Percentiles rank a stretch among this genome's conserved stretches.
phyloP scores from a whole-genome alignment of 2,329 filamentous ascomycete genomes.

The Trichoderma sp. region DNA sequence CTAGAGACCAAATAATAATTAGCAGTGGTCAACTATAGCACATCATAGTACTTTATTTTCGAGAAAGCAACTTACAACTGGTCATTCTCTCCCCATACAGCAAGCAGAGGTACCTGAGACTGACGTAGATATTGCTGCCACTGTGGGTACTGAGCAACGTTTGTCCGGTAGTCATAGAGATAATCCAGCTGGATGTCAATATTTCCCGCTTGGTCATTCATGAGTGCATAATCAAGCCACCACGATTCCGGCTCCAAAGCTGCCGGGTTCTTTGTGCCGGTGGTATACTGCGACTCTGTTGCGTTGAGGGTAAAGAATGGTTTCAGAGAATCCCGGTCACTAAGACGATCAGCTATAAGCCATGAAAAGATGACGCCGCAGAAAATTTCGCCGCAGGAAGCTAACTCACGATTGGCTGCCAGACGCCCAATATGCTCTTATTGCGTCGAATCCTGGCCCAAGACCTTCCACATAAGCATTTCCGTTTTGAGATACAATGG shows the following conservation, averaged over 20 bases:
- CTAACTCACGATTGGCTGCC: slow-evolving; percentile 33
- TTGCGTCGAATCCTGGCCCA: slow-evolving; percentile 53
- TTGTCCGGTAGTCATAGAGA: slow-evolving; percentile 61
- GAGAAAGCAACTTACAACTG: slow-evolving; percentile 23
- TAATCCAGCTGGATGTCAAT: slow-evolving; percentile 59
- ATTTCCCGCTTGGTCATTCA: slow-evolving; percentile 48
- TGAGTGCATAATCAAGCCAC: slow-evolving; percentile 55
- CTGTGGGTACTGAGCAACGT: slow-evolving; percentile 55
- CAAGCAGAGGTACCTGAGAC: slow-evolving; percentile 56
- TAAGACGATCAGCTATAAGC: neutral
- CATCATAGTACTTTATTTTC: neutral
- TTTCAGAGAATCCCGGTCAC: slow-evolving; percentile 44
- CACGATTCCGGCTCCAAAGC: slow-evolving; percentile 51
- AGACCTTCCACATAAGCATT: slow-evolving; percentile 64
- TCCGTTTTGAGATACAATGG: slow-evolving; percentile 63
- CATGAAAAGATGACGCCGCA: neutral
- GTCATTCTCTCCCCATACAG: slow-evolving; percentile 63
- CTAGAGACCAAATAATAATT: slow-evolving; percentile 35
- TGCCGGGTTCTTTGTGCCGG: slow-evolving; percentile 43
- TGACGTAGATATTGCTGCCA: slow-evolving; percentile 60
- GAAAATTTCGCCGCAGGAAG: neutral
- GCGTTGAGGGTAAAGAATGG: slow-evolving; percentile 42
- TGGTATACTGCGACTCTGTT: slow-evolving; percentile 51
- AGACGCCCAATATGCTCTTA: slow-evolving; percentile 51
- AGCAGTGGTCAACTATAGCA: neutral